phyloP scores from a whole-genome alignment of 108 stramenopile species.

The Skeletonema costatum region DNA sequence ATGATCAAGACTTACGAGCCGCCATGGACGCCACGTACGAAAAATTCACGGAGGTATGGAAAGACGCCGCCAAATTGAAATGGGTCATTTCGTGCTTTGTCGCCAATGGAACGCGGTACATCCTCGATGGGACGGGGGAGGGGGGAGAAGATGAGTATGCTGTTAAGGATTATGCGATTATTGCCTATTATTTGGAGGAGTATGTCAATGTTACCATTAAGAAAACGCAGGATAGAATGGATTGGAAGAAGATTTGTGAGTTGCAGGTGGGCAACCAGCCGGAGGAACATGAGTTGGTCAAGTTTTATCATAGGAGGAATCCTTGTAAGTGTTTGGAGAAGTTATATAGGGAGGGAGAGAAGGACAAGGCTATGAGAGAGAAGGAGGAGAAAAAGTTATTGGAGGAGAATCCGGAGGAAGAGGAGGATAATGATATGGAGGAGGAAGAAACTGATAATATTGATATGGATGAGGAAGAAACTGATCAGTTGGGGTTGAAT shows the following conservation, averaged over 20 bases:
- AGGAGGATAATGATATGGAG: not conserved
- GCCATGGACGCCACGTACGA: not conserved
- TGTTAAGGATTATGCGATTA: not conserved
- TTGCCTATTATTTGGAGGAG: not conserved
- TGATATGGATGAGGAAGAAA: not conserved
- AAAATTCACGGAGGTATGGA: not conserved
- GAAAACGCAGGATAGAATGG: not conserved
- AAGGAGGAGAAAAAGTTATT: not conserved
- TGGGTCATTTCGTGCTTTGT: not conserved
- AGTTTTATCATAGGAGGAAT: not conserved
- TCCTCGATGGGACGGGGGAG: not conserved
- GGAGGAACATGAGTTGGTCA: not conserved
- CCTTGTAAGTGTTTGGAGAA: not conserved
- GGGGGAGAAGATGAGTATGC: not conserved
- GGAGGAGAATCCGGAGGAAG: not conserved
- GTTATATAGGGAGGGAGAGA: not conserved
- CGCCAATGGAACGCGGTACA: not conserved
- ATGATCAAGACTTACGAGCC: not conserved
- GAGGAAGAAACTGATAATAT: not conserved
- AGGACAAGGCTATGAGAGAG: not conserved
- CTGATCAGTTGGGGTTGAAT: not conserved
- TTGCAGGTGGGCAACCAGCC: not conserved
- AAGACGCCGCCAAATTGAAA: not conserved
- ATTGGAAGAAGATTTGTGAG: not conserved
- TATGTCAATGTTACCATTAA: not conserved